Evolutionary conservation across 148 eudicot genomes (phyloP), one percentile per base, ranked within the genome.

Genomic region (Vaccinium corymbosum): DNA sequence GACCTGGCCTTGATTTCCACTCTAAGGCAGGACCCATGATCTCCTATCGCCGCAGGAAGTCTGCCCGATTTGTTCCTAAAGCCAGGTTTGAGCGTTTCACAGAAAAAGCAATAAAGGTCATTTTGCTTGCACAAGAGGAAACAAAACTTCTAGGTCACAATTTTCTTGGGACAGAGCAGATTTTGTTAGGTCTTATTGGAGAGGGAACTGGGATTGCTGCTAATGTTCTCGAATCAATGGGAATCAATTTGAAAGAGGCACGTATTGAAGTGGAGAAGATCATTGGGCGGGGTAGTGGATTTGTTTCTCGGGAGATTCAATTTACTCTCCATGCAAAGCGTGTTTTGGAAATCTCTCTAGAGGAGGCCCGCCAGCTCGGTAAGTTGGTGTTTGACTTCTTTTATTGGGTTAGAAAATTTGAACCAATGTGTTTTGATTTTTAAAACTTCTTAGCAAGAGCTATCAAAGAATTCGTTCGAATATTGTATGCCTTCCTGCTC

Each of bases 141-240:
- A 95, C 98, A 10, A 92, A 97, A 64, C 84, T 98, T 55, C 89
- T 96, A 46, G 98, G 98, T 74, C 98, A 96, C 82, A 96, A 93
- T 80, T 90, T 93, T 86, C 97, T 94, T 84, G 98, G 98, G 77
- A 96, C 98, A 0, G 98, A 96, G 89, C 98, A 96, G 88, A 93
- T 96, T 73, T 84, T 96, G 83, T 82, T 94, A 85, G 98, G 98
- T 78, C 98, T 96, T 73, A 91, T 94, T 86, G 98, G 98, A 84
- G 98, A 96, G 90, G 98, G 98, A 78, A 96, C 98, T 74, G 98
- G 98, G 38, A 96, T 96, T 88, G 98, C 98, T 87, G 98, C 98
- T 59, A 96, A 96, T 90, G 98, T 96, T 81, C 89, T 96, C 55
- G 94, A 94, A 85, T 95, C 98, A 48, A 95, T 93, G 98, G 98